A percentile compares a stretch with the other conserved stretches of the same genome.
Evolutionary conservation across 176 grass and related monocot genomes (phyloP).

Genomic region (Rhipidocladum racemiflorum): DNA sequence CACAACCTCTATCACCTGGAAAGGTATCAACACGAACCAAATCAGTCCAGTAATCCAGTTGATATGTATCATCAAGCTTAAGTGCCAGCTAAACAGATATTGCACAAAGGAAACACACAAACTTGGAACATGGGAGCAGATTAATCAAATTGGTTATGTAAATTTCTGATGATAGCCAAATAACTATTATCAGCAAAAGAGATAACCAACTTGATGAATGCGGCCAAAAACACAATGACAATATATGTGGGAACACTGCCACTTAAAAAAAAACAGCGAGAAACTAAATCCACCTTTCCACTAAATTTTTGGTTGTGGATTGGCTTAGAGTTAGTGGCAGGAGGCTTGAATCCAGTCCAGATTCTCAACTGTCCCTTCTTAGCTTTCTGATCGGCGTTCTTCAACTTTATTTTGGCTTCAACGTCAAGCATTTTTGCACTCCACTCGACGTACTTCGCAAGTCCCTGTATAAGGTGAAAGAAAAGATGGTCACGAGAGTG

Average conservation of each 20-base stretch:
- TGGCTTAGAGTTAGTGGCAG: constrained; percentile 75
- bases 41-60: background rate
- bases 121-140: too few species aligned
- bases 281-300: constrained; percentile 57
- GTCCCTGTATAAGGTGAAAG: constrained; percentile 40
- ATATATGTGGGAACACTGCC: too few species aligned
- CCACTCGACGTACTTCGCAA: constrained; percentile 96
- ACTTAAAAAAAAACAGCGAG: background rate
- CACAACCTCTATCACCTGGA: constrained; percentile 58
- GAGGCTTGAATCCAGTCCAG: constrained; percentile 71
- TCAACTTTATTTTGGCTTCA: constrained; percentile 77
- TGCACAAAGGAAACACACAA: too few species aligned
- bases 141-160: too few species aligned
- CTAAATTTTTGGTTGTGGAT: constrained; percentile 93
- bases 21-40: constrained; percentile 2
- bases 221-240: too few species aligned
- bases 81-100: too few species aligned
- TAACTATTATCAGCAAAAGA: too few species aligned
- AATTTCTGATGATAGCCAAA: too few species aligned
- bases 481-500: too few species aligned
- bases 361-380: constrained; percentile 87
- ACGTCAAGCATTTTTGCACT: constrained; percentile 94
- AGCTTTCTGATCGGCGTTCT: constrained; percentile 76
- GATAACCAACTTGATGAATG: too few species aligned
- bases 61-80: too few species aligned